phyloP scores from a whole-genome alignment of 208 protist genomes.

The Polymyxa betae region DNA sequence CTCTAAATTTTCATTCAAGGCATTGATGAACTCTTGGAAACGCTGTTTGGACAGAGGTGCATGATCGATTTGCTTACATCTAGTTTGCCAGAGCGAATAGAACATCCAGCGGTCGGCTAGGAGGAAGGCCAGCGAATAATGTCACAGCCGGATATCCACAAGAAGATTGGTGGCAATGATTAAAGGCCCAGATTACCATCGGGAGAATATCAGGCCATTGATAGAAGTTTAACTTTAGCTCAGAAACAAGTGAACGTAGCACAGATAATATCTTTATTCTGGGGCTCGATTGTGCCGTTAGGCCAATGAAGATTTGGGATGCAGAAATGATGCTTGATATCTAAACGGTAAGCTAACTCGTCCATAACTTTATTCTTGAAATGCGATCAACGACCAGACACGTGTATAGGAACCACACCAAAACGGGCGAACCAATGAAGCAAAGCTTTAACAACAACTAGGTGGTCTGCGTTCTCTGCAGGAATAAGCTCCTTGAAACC shows the following conservation, averaged over 20 bases:
- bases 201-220: slow-evolving; percentile 28
- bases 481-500: slow-evolving; percentile 14
- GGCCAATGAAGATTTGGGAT: background rate
- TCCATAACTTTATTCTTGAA: slow-evolving; percentile 17
- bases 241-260: background rate
- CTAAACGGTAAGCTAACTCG: background rate
- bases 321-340: background rate
- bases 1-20: too few relatives aligned
- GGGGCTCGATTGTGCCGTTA: background rate
- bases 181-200: background rate
- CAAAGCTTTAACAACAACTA: background rate
- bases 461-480: background rate
- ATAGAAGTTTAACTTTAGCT: background rate
- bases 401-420: background rate
- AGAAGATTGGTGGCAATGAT: background rate
- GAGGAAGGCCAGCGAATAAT: background rate
- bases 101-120: too few relatives aligned
- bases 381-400: background rate
- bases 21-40: too few relatives aligned
- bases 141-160: background rate
- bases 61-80: too few relatives aligned
- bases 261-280: background rate
- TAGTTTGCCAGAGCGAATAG: too few relatives aligned
- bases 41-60: too few relatives aligned
- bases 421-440: slow-evolving; percentile 3